Evolutionary conservation across 2,329 filamentous ascomycete genomes (phyloP).

Genomic region (Colletotrichum ledebouriae): DNA sequence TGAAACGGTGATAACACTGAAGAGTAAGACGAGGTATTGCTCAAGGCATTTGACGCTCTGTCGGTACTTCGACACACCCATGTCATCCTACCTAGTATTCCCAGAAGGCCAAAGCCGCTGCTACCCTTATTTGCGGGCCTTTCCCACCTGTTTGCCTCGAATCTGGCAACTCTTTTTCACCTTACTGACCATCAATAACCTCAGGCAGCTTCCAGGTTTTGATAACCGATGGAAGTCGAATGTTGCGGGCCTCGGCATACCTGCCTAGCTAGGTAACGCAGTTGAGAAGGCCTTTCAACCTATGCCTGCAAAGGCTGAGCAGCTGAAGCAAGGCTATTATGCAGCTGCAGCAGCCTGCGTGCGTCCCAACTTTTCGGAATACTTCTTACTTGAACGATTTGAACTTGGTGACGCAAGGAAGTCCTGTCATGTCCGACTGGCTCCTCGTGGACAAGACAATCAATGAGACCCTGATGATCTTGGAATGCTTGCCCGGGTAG

Average conservation of each 20-base stretch:
- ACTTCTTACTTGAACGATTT: neutral
- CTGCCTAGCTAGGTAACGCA: constrained; percentile 14
- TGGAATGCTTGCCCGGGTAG: neutral
- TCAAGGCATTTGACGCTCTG: neutral
- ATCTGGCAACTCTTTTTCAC: constrained; percentile 1
- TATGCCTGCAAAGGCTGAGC: neutral
- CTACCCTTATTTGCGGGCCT: constrained; percentile 26
- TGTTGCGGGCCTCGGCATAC: constrained; percentile 3
- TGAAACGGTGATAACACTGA: neutral
- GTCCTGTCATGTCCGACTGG: constrained; percentile 4
- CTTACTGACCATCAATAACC: neutral
- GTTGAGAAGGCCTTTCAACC: constrained; percentile 2
- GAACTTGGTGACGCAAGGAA: constrained; percentile 1
- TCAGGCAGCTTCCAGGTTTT: constrained; percentile 22
- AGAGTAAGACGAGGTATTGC: neutral
- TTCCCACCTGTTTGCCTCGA: constrained; percentile 27
- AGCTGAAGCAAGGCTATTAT: constrained; percentile 11
- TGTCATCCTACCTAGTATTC: too few relatives aligned
- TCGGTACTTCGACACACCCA: neutral
- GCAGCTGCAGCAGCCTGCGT: constrained; percentile 18
- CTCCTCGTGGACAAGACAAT: neutral
- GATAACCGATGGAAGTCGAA: constrained; percentile 29
- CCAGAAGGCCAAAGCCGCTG: constrained; percentile 31
- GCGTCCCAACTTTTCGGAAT: constrained; percentile 19
- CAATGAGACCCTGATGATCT: neutral